These are phyloP conservation scores for Fraxinus americana DNA, from an alignment of 257 asterid species.

Conservation along the genomic window DNA sequence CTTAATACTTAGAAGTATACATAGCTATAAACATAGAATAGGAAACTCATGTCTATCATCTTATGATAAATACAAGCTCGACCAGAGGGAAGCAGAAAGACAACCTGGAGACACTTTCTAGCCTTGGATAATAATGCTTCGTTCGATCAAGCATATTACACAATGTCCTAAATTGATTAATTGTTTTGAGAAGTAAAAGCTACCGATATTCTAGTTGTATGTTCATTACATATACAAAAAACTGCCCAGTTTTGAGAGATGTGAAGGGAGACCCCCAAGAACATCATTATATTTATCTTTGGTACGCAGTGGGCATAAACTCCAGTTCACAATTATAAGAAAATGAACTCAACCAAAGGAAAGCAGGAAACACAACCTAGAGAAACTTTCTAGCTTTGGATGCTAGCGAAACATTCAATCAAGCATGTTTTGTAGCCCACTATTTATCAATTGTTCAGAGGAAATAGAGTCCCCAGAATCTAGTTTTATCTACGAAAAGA, in stretches of 20 bases:
- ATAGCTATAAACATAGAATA: not conserved
- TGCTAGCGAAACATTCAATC: not conserved
- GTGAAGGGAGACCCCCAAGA: not conserved
- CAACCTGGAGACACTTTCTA: slow-evolving; percentile 13
- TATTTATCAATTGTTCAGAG: not conserved
- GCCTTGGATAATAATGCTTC: not conserved
- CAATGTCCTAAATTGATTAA: not conserved
- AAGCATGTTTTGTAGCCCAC: not conserved
- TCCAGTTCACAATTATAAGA: not conserved
- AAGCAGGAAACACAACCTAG: slow-evolving; percentile 3
- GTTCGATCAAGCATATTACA: slow-evolving; percentile 6
- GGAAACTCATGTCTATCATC: not conserved
- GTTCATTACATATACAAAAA: not conserved
- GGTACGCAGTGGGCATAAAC: not conserved
- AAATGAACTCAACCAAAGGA: not conserved
- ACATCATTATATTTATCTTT: not conserved
- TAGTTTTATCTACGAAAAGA: not conserved
- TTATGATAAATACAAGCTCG: not conserved
- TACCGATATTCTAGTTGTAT: not conserved
- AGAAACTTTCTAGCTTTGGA: not conserved
- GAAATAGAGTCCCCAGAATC: not conserved
- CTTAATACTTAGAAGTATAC: not conserved
- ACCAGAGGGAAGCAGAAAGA: slow-evolving; percentile 11
- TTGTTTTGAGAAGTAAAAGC: not conserved
- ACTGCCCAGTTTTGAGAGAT: not conserved